Percentiles rank a stretch among this genome's conserved stretches.
Evolutionary conservation across 306 rosid genomes (phyloP).

Genomic region (Corylus avellana): DNA sequence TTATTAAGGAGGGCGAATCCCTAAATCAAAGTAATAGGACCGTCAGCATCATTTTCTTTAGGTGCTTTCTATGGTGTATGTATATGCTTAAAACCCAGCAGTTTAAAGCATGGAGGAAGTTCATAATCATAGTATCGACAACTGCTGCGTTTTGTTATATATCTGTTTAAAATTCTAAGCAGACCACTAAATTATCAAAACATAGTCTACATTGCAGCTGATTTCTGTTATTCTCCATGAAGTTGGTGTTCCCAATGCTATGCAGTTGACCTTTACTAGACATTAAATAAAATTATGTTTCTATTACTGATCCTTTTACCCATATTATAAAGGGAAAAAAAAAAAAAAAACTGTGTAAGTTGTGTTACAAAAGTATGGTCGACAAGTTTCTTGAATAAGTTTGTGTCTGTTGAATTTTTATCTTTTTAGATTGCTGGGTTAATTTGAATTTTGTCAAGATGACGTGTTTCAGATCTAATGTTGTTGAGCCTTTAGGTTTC

Average conservation of each 20-base stretch:
- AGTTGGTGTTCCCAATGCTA: neutral
- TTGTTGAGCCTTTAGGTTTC: slow-evolving; percentile 64
- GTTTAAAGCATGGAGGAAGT: neutral
- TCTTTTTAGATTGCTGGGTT: slow-evolving; percentile 3
- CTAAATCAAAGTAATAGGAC: too few relatives aligned
- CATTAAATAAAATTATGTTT: neutral
- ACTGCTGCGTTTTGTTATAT: neutral
- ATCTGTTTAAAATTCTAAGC: neutral
- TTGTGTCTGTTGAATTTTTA: neutral
- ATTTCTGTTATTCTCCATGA: neutral
- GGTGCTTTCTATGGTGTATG: neutral
- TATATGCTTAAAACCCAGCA: neutral
- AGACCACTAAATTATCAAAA: neutral
- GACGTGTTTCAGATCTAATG: slow-evolving; percentile 24
- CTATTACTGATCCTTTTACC: neutral
- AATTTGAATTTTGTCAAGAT: slow-evolving; percentile 1
- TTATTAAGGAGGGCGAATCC: too few relatives aligned
- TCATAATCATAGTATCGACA: neutral
- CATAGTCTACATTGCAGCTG: neutral
- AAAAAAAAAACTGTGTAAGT: neutral
- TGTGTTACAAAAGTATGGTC: neutral
- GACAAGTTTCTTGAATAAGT: neutral
- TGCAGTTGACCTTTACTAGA: neutral
- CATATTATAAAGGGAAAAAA: neutral
- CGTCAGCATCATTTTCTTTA: neutral